Conservation (phyloP, 208 protist species). For the Trypanosoma congolense region DNA sequence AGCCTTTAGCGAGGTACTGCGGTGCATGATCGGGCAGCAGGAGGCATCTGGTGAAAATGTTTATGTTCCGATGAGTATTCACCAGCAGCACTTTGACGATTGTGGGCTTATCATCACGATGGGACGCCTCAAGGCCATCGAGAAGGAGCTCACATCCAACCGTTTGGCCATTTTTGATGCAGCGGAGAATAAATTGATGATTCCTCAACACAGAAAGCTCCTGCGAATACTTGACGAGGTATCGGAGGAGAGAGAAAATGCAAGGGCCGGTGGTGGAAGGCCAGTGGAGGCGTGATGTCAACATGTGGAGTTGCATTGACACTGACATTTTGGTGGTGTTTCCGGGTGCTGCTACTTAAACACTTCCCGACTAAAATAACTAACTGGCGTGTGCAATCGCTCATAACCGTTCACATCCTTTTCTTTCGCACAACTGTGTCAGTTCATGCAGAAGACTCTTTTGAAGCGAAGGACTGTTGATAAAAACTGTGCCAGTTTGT, state of each 20-base stretch:
- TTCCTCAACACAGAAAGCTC: slow-evolving; percentile 59
- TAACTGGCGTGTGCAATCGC: too few relatives aligned
- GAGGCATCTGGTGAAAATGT: slow-evolving; percentile 58
- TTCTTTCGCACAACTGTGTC: too few relatives aligned
- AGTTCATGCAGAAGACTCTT: too few relatives aligned
- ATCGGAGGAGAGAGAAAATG: slow-evolving; percentile 28
- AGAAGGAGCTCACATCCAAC: slow-evolving; percentile 80
- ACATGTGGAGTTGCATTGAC: background rate
- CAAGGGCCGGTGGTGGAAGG: slow-evolving; percentile 1
- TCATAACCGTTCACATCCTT: too few relatives aligned
- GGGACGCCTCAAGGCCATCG: slow-evolving; percentile 56
- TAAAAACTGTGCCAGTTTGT: too few relatives aligned
- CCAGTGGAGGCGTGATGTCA: slow-evolving; percentile 14
- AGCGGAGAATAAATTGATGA: slow-evolving; percentile 66
- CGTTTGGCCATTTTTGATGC: slow-evolving; percentile 69
- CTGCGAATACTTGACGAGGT: slow-evolving; percentile 67
- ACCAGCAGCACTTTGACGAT: slow-evolving; percentile 53
- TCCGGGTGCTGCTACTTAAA: too few relatives aligned
- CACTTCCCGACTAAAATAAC: too few relatives aligned
- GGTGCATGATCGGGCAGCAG: slow-evolving; percentile 56
- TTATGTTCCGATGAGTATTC: slow-evolving; percentile 48
- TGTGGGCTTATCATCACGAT: slow-evolving; percentile 62
- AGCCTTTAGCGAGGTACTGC: slow-evolving; percentile 58
- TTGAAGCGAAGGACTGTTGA: too few relatives aligned
- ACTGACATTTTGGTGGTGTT: too few relatives aligned